Evolutionary conservation across 2,329 filamentous ascomycete species (phyloP).

Genomic region (Sarocladium strictum): DNA sequence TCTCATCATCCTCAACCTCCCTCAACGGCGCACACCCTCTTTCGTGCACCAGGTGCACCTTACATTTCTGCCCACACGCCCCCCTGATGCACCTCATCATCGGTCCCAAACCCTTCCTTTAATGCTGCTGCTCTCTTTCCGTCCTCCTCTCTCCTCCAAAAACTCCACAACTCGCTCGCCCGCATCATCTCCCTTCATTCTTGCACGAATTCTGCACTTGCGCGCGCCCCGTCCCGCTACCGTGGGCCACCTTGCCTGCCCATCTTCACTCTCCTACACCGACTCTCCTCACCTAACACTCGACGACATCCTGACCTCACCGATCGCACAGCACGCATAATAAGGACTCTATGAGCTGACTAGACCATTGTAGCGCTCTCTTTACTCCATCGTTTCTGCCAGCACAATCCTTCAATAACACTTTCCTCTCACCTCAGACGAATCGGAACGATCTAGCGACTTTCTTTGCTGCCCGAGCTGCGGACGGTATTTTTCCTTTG

Average conservation of each 20-base stretch:
- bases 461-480: neutral
- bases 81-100: constrained; percentile 8
- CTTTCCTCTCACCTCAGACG: neutral
- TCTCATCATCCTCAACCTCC: neutral
- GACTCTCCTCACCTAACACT: neutral
- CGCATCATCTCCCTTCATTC: neutral
- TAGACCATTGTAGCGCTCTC: neutral
- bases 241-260: neutral
- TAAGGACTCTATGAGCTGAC: neutral
- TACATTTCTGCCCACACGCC: constrained; percentile 5
- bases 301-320: neutral
- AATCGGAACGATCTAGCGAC: neutral
- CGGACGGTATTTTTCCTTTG: neutral
- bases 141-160: neutral
- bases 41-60: neutral
- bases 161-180: neutral
- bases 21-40: neutral
- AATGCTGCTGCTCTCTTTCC: neutral
- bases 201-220: neutral
- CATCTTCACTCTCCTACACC: constrained; percentile 1
- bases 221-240: neutral
- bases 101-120: neutral
- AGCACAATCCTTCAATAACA: neutral
- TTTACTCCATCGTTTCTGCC: neutral
- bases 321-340: neutral